Evolutionary conservation across 1,284 basidiomycete species (phyloP).

Genomic region (Microbotryum saponariae): DNA sequence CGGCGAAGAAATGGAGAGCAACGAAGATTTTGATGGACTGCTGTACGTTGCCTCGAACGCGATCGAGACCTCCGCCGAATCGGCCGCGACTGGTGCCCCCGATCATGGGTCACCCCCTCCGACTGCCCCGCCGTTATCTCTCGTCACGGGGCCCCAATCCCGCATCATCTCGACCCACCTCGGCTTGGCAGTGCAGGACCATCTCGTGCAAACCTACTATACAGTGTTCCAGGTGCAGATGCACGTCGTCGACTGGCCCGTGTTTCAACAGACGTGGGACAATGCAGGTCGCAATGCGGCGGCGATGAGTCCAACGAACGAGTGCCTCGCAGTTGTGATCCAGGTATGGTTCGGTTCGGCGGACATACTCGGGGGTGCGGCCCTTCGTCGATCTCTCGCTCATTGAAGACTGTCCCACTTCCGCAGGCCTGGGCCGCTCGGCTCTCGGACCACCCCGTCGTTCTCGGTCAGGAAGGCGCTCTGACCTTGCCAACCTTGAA

Average conservation of each 20-base stretch:
- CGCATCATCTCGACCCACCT: no score
- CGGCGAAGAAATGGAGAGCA: no score
- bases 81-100: no score
- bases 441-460: slow-evolving; percentile 13
- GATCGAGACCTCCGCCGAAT: no score
- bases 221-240: slow-evolving; percentile 14
- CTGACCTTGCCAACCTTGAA: slow-evolving; percentile 9
- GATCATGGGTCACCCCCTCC: no score
- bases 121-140: no score
- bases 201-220: slow-evolving; percentile 20
- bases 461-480: slow-evolving; percentile 13
- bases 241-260: slow-evolving; percentile 18
- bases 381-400: neutral
- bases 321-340: slow-evolving; percentile 18
- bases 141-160: no score
- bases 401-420: neutral
- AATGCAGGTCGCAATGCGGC: slow-evolving; percentile 8
- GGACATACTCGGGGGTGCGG: no score
- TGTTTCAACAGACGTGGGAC: slow-evolving; percentile 14
- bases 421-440: slow-evolving; percentile 26
- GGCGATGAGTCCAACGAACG: slow-evolving; percentile 14
- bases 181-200: no score
- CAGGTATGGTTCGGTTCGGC: slow-evolving; percentile 7
- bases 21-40: no score
- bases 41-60: no score